Percentiles rank a stretch among this genome's conserved stretches.
Evolutionary conservation across 805 yeast species (phyloP).

Genomic region (Komagataella ulmi): DNA sequence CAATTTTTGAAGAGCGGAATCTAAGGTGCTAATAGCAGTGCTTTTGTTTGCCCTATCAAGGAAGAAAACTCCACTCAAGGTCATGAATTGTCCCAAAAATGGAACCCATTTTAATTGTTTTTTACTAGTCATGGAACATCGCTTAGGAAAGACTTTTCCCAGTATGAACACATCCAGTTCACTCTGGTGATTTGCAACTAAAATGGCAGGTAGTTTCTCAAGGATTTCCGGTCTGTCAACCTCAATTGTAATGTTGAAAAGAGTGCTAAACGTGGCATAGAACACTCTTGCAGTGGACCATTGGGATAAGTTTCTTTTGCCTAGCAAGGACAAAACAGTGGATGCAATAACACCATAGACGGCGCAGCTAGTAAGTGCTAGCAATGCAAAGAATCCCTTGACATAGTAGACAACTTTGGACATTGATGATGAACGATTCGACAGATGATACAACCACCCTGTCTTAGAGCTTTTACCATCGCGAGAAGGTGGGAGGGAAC

Average conservation of each 20-base stretch:
- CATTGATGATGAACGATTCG: not conserved
- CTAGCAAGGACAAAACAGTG: constrained; percentile 44
- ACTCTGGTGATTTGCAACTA: constrained; percentile 84
- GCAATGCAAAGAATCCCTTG: constrained; percentile 41
- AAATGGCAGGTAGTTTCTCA: constrained; percentile 55
- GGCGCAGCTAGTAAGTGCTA: constrained; percentile 45
- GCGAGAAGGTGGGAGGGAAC: not conserved
- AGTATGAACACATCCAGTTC: constrained; percentile 73
- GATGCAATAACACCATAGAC: constrained; percentile 73
- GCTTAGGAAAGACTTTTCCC: constrained; percentile 76
- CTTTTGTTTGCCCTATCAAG: constrained; percentile 70
- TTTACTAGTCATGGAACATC: constrained; percentile 88
- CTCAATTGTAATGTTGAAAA: constrained; percentile 59
- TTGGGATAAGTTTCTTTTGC: constrained; percentile 73
- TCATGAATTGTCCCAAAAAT: constrained; percentile 94
- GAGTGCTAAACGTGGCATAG: constrained; percentile 41
- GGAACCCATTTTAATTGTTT: constrained; percentile 75
- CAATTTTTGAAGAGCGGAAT: constrained; percentile 50
- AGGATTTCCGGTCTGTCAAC: constrained; percentile 55
- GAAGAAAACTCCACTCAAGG: constrained; percentile 80
- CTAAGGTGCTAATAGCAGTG: constrained; percentile 65
- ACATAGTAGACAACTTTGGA: not conserved
- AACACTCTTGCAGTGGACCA: constrained; percentile 83
- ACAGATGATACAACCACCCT: not conserved
- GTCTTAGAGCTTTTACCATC: not conserved